Conservation (phyloP, 2,329 filamentous ascomycete species). For the Cryphonectria parasitica region DNA sequence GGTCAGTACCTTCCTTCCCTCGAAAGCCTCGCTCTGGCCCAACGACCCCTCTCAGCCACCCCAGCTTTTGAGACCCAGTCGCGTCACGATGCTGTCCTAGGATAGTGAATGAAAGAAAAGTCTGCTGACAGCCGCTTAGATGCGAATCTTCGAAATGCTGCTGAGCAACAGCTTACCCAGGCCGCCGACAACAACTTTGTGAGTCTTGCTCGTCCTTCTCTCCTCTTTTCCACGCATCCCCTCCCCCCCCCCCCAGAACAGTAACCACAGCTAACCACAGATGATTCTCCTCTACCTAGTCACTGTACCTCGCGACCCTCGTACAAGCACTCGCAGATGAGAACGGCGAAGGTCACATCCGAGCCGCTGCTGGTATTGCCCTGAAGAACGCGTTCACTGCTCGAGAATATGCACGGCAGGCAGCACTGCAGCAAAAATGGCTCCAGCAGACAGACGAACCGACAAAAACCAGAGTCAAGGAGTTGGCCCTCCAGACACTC, state of each 20-base stretch:
- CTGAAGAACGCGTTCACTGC: slow-evolving; percentile 98
- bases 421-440: slow-evolving; percentile 94
- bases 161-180: slow-evolving; percentile 91
- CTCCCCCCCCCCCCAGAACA: not conserved
- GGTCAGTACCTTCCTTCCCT: slow-evolving; percentile 62
- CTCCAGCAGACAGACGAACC: slow-evolving; percentile 77
- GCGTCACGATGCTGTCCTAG: slow-evolving; percentile 24
- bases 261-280: slow-evolving; percentile 22
- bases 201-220: slow-evolving; percentile 43
- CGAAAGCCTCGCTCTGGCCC: slow-evolving; percentile 13
- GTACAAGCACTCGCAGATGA: slow-evolving; percentile 95
- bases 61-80: slow-evolving; percentile 25
- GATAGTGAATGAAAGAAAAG: slow-evolving; percentile 21
- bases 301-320: slow-evolving; percentile 89
- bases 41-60: slow-evolving; percentile 15
- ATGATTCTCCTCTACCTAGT: slow-evolving; percentile 53
- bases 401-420: slow-evolving; percentile 84
- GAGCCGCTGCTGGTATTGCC: slow-evolving; percentile 92
- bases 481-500: slow-evolving; percentile 86
- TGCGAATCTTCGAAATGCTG: slow-evolving; percentile 83
- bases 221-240: slow-evolving; percentile 25
- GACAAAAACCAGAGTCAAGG: slow-evolving; percentile 87
- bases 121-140: slow-evolving; percentile 60
- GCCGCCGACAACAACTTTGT: slow-evolving; percentile 97
- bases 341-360: slow-evolving; percentile 77